Conservation (phyloP, 169 alveolate species). For the Eimeria tenella region DNA sequence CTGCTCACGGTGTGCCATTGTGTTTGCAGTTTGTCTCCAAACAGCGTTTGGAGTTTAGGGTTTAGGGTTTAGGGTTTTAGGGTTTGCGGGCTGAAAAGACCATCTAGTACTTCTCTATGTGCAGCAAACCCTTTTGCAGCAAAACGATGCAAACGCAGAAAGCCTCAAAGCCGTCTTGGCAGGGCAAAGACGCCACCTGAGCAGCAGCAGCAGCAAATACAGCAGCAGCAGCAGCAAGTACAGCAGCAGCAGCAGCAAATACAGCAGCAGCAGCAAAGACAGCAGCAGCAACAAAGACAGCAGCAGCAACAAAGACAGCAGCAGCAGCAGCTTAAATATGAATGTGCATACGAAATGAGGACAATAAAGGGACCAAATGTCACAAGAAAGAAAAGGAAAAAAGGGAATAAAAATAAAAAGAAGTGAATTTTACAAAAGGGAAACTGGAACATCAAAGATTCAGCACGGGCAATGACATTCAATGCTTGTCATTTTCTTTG, state of each 20-base stretch:
- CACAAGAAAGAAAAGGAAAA: neutral
- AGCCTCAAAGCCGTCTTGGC: conserved; percentile 23
- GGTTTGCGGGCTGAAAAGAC: neutral
- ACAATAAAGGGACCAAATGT: neutral
- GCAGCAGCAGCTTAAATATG: neutral
- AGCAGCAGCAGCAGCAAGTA: neutral
- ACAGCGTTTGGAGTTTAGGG: neutral
- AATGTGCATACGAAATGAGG: neutral
- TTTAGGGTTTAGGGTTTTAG: neutral
- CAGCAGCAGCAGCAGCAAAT: conserved; percentile 4
- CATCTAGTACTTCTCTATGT: neutral
- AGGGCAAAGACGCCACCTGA: conserved; percentile 38
- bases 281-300: neutral
- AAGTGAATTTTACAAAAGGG: neutral
- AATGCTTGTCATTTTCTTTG: too few relatives aligned
- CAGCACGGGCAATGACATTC: too few relatives aligned
- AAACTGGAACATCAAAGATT: neutral
- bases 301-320: neutral
- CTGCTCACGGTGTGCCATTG: neutral
- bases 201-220: neutral
- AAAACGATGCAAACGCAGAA: conserved; percentile 36
- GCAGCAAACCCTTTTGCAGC: conserved; percentile 30
- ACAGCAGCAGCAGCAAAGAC: neutral
- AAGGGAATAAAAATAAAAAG: neutral
- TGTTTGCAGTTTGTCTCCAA: neutral